These are phyloP conservation scores for Nakaseomyces uthaithaninus DNA, from an alignment of 1,139 yeast genomes.

Conservation along the genomic window DNA sequence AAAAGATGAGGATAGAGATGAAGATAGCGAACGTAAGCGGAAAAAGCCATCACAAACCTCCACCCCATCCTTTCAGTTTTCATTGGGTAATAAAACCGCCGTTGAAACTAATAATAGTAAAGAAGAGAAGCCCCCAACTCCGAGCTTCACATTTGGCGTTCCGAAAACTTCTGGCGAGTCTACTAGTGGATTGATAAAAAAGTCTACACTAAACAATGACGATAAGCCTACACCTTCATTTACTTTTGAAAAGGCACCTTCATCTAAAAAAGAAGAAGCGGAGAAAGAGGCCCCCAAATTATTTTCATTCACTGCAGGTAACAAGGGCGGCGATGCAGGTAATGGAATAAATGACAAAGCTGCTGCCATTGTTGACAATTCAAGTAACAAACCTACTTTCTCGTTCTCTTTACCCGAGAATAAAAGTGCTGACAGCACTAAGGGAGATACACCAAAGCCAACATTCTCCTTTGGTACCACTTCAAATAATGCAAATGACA, in stretches of 20 bases:
- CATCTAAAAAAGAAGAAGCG: not conserved
- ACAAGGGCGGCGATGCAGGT: not conserved
- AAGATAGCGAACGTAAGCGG: constrained; percentile 4
- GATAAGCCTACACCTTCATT: constrained; percentile 11
- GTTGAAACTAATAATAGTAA: not conserved
- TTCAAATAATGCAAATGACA: not conserved
- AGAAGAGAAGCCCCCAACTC: not conserved
- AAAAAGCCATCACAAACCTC: not conserved
- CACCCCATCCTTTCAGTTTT: not conserved
- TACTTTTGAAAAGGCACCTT: constrained; percentile 9
- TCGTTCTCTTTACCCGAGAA: constrained; percentile 1
- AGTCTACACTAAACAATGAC: too few relatives aligned
- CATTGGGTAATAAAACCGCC: not conserved
- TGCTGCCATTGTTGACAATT: not conserved
- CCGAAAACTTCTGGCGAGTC: constrained; percentile 6
- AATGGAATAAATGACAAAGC: not conserved
- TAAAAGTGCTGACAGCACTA: not conserved
- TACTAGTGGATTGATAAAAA: too few relatives aligned
- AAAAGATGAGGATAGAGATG: not conserved
- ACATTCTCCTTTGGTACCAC: constrained; percentile 10
- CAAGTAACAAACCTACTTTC: constrained; percentile 3
- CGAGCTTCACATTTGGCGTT: constrained; percentile 10
- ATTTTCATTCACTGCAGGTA: not conserved
- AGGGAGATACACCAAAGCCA: constrained; percentile 8
- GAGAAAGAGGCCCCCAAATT: not conserved